Evolutionary conservation across 1,284 basidiomycete species (phyloP).

Genomic region (Puccinia hordei): DNA sequence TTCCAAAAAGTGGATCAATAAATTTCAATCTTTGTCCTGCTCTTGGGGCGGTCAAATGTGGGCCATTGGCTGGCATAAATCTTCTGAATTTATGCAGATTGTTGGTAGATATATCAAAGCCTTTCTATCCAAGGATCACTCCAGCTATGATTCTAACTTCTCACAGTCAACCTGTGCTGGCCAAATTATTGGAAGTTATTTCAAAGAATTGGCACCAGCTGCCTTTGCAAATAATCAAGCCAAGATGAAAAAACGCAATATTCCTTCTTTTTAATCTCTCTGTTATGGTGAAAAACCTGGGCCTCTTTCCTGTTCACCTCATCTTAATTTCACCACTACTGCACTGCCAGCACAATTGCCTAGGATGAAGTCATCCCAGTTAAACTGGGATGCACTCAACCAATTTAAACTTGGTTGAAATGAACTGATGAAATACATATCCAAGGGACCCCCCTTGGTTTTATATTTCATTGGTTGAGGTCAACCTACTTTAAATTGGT

Average conservation of each 20-base stretch:
- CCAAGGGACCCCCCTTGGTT: too few relatives aligned
- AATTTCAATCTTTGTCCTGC: not conserved
- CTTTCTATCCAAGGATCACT: not conserved
- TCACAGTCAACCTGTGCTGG: not conserved
- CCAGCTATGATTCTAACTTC: not conserved
- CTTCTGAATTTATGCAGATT: not conserved
- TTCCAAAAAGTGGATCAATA: not conserved
- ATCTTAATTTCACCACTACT: not conserved
- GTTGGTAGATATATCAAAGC: not conserved
- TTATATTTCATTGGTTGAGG: too few relatives aligned
- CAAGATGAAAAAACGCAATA: not conserved
- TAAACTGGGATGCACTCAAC: too few relatives aligned
- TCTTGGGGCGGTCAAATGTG: not conserved
- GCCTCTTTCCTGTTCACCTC: not conserved
- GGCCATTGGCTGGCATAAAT: not conserved
- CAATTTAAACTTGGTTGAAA: too few relatives aligned
- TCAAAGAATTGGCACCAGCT: not conserved
- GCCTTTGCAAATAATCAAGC: not conserved
- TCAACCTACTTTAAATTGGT: too few relatives aligned
- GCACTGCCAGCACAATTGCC: too few relatives aligned
- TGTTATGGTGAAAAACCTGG: not conserved
- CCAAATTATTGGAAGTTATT: not conserved
- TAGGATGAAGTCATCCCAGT: too few relatives aligned
- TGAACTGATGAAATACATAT: too few relatives aligned
- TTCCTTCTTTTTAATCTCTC: not conserved